Percentiles rank a stretch among this genome's conserved stretches.
Conservation (phyloP, 2,329 filamentous ascomycete genomes). For the Metarhizium anisopliae region DNA sequence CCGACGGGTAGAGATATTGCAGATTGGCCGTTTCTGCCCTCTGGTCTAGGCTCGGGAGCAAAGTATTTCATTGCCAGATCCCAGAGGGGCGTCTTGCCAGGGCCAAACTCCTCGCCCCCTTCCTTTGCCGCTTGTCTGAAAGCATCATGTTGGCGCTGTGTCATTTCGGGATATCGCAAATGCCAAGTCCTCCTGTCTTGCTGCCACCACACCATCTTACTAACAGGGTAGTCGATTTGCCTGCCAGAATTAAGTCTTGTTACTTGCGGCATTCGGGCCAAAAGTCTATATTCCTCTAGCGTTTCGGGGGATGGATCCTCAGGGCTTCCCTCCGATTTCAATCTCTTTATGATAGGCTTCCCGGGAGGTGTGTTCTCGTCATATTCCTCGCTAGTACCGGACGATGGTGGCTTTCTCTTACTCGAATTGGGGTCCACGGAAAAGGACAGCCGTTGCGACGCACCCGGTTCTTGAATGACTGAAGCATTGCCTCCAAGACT, state of each 20-base stretch:
- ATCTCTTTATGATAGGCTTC: constrained; percentile 45
- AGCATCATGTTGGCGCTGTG: constrained; percentile 45
- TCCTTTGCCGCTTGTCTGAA: constrained; percentile 43
- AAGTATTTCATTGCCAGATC: constrained; percentile 50
- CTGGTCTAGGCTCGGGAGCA: constrained; percentile 29
- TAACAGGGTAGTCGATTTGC: constrained; percentile 47
- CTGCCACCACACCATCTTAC: constrained; percentile 51
- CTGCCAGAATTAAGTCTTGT: constrained; percentile 40
- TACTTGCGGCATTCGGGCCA: constrained; percentile 41
- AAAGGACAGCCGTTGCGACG: constrained; percentile 16
- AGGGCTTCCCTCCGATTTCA: constrained; percentile 40
- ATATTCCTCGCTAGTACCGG: constrained; percentile 43
- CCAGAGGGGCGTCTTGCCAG: constrained; percentile 44
- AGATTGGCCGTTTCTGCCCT: background rate
- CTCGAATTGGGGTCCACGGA: constrained; percentile 36
- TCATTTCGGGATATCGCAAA: constrained; percentile 55
- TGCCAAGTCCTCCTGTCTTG: constrained; percentile 49
- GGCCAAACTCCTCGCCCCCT: constrained; percentile 44
- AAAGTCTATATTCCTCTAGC: constrained; percentile 35
- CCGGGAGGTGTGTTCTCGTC: constrained; percentile 26
- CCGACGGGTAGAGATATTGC: constrained; percentile 1
- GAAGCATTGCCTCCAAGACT: constrained; percentile 42
- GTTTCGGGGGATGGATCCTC: constrained; percentile 25
- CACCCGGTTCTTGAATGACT: constrained; percentile 7
- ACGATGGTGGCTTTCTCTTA: constrained; percentile 43